Conservation (phyloP, 2,329 filamentous ascomycete species). For the Alternaria arbusti region DNA sequence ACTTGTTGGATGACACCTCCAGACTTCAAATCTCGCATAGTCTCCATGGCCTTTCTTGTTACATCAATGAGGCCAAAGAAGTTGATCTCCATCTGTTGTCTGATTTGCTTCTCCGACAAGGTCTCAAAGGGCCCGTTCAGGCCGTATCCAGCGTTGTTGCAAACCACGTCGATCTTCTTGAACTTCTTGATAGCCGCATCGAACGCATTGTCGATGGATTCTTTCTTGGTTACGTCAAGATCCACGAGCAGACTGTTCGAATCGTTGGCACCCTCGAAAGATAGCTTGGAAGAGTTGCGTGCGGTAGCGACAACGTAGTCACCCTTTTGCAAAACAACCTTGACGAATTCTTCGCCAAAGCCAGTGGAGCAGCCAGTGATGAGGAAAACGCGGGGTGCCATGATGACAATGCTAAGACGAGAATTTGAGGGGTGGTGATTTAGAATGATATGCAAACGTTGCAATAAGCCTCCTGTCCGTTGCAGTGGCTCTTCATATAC, state of each 20-base stretch:
- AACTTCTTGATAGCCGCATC: slow-evolving; percentile 57
- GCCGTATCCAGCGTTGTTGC: slow-evolving; percentile 69
- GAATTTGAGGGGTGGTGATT: too few species aligned
- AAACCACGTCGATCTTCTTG: slow-evolving; percentile 63
- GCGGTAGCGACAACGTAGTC: slow-evolving; percentile 56
- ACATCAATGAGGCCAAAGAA: slow-evolving; percentile 65
- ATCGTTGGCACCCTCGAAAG: slow-evolving; percentile 49
- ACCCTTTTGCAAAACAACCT: slow-evolving; percentile 51
- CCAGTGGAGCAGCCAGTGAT: slow-evolving; percentile 57
- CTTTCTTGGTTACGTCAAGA: slow-evolving; percentile 60
- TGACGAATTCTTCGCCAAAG: slow-evolving; percentile 54
- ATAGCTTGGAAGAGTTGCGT: slow-evolving; percentile 53
- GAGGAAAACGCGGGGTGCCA: slow-evolving; percentile 55
- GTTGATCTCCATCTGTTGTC: slow-evolving; percentile 64
- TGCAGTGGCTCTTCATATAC: not conserved
- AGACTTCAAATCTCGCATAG: slow-evolving; percentile 56
- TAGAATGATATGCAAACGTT: not conserved
- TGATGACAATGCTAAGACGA: slow-evolving; percentile 16
- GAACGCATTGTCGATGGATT: slow-evolving; percentile 56
- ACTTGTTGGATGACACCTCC: slow-evolving; percentile 64
- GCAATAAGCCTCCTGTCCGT: not conserved
- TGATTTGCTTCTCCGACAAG: slow-evolving; percentile 56
- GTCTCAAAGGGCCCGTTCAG: slow-evolving; percentile 61
- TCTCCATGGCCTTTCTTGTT: slow-evolving; percentile 54
- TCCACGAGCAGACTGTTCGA: slow-evolving; percentile 58